Evolutionary conservation across 495 filamentous ascomycete genomes (phyloP).

Genomic region (Wilcoxina mikolae): DNA sequence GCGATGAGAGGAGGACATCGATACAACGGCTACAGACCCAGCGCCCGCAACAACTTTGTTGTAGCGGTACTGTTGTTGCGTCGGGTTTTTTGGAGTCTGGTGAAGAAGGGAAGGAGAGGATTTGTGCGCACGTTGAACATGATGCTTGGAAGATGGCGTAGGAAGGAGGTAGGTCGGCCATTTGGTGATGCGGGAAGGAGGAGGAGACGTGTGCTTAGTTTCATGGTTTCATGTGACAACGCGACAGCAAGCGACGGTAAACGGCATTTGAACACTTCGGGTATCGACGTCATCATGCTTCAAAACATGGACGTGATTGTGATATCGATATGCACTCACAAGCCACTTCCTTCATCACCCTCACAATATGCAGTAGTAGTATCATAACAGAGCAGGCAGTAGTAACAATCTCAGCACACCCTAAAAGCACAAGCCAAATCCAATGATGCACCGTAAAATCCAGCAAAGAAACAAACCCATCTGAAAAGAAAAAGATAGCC

Average conservation of each 20-base stretch:
- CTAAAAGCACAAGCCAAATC: not conserved
- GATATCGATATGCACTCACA: not conserved
- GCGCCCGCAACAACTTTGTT: conserved; percentile 46
- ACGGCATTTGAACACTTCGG: not conserved
- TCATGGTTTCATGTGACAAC: not conserved
- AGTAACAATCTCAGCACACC: not conserved
- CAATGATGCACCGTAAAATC: not conserved
- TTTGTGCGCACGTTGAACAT: not conserved
- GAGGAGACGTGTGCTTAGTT: not conserved
- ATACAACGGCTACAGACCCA: conserved; percentile 56
- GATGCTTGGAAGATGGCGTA: not conserved
- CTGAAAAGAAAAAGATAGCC: not conserved
- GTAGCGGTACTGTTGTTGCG: not conserved
- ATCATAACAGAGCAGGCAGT: not conserved
- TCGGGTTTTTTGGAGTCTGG: not conserved
- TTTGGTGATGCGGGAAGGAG: not conserved
- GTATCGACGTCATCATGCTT: too few relatives aligned
- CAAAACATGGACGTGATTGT: not conserved
- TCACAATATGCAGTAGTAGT: not conserved
- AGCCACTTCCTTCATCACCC: not conserved
- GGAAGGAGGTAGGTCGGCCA: not conserved
- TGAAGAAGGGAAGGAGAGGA: not conserved
- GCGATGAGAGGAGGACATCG: conserved; percentile 31
- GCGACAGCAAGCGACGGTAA: not conserved
- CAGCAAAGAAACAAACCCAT: not conserved